These are phyloP conservation scores for Penium margaritaceum DNA, from an alignment of 139 green algal species.

Conservation along the genomic window DNA sequence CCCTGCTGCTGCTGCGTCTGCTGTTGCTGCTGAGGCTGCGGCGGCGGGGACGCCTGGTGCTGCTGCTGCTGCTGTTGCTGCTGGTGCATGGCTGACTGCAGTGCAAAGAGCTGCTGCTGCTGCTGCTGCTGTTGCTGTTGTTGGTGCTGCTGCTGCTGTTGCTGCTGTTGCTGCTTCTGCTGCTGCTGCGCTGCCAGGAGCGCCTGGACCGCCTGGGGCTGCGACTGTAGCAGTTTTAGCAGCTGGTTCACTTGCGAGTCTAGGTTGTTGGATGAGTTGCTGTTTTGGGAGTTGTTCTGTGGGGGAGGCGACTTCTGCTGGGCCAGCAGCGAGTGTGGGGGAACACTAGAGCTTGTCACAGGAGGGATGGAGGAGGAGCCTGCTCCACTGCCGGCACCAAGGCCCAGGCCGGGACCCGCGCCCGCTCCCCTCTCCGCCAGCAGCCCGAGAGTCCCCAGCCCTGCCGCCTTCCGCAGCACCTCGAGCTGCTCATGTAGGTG, in stretches of 20 bases:
- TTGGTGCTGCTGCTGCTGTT: conserved; percentile 2
- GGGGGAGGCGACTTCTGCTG: too few species aligned
- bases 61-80: conserved; percentile 11
- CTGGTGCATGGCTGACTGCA: conserved; percentile 8
- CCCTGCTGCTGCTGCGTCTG: not conserved
- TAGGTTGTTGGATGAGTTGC: not conserved
- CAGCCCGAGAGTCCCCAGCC: not conserved
- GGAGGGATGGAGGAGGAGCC: not conserved
- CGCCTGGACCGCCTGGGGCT: not conserved
- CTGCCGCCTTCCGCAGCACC: conserved; percentile 9
- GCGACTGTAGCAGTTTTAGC: conserved; percentile 1
- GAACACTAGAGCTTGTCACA: not conserved
- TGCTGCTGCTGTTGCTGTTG: conserved; percentile 13
- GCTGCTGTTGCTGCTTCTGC: conserved; percentile 8
- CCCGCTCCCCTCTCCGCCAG: not conserved
- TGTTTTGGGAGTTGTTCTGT: too few species aligned
- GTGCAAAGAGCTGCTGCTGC: conserved; percentile 3
- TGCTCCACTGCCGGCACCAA: too few species aligned
- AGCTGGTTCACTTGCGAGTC: not conserved
- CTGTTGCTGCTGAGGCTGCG: conserved; percentile 19
- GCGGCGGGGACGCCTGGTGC: not conserved
- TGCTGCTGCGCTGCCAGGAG: conserved; percentile 8
- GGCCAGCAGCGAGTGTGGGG: not conserved
- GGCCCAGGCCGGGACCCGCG: not conserved
- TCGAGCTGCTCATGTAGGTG: conserved; percentile 16